Evolutionary conservation across 192 early-diverging fungal species (phyloP), one percentile per base, ranked within the genome.

Genomic region (Entomortierella parvispora): DNA sequence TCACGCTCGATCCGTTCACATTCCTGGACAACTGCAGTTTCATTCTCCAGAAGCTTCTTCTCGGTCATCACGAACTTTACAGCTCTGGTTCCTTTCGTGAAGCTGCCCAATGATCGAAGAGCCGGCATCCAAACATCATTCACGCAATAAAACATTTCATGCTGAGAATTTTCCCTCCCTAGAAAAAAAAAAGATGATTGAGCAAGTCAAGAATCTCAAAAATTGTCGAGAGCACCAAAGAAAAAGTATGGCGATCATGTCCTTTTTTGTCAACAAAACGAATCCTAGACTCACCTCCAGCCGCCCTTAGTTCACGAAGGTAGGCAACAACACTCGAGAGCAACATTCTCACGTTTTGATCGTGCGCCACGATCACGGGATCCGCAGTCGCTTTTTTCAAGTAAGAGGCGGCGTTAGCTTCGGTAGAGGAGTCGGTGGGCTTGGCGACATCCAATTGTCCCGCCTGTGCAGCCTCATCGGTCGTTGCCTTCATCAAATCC

Each of bases 61-160:
- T 77, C 74, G 12, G 32, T 40, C 1, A 77, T 77, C 17, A 77
- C 55, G 52, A 68, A 68, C 56, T 77, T 77, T 33, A 77, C 65
- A 3, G 29, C 59, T 2, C 58, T 42, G 34, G 15, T 68, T 2
- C 65, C 52, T 0, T 32, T 18, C 11, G 20, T 28, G n/a, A 75
- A 40, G 2, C 28, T 40, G 12, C 59, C 37, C 10, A 63, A 15
- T 1, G 65, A 48, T 6, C n/a, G 32, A 1, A 77, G 40, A 1
- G 49, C 47, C 0, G 43, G 48, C 15, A 31, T 23, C 74, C 74
- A 77, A 32, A 68, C 58, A 17, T 77, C 60, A 32, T 68, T 77
- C 20, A 77, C 29, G 15, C 63, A 54, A 15, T 49, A 77, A 31
- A 68, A 67, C 32, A 46, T 40, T 18, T 45, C 22, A 12, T 8